Conservation (phyloP, 352 stramenopile genomes). For the Phytophthora boehmeriae region DNA sequence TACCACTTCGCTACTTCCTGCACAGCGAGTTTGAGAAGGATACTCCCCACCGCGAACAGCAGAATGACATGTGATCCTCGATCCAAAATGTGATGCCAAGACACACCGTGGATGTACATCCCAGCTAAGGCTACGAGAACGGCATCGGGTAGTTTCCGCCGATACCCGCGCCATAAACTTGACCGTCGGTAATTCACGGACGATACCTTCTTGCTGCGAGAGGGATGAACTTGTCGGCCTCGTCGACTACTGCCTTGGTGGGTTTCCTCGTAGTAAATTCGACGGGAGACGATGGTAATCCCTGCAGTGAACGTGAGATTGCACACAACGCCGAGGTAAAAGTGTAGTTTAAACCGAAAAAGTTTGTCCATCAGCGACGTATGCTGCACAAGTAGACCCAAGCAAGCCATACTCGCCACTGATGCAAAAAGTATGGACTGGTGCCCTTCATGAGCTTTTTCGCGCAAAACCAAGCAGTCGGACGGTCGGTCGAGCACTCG, state of each 20-base stretch:
- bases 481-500: slow-evolving; percentile 1
- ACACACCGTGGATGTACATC: slow-evolving; percentile 26
- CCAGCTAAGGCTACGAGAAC: slow-evolving; percentile 7
- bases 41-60: slow-evolving; percentile 14
- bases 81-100: slow-evolving; percentile 3
- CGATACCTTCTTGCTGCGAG: neutral
- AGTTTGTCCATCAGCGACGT: neutral
- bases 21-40: slow-evolving; percentile 21
- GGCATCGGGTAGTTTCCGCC: neutral
- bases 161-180: slow-evolving; percentile 10
- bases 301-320: slow-evolving; percentile 24
- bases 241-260: slow-evolving; percentile 8
- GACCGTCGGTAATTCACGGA: neutral
- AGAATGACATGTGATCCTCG: slow-evolving; percentile 9
- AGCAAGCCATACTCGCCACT: slow-evolving; percentile 4
- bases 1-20: slow-evolving; percentile 28
- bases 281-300: slow-evolving; percentile 8
- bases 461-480: slow-evolving; percentile 20
- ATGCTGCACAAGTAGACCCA: slow-evolving; percentile 4
- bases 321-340: slow-evolving; percentile 20
- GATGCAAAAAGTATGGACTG: neutral
- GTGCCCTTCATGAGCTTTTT: slow-evolving; percentile 26
- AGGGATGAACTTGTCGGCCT: neutral
- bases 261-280: slow-evolving; percentile 31
- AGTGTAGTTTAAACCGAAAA: slow-evolving; percentile 24